Conservation (phyloP, 2,329 filamentous ascomycete genomes). For the Ascochyta fabae region DNA sequence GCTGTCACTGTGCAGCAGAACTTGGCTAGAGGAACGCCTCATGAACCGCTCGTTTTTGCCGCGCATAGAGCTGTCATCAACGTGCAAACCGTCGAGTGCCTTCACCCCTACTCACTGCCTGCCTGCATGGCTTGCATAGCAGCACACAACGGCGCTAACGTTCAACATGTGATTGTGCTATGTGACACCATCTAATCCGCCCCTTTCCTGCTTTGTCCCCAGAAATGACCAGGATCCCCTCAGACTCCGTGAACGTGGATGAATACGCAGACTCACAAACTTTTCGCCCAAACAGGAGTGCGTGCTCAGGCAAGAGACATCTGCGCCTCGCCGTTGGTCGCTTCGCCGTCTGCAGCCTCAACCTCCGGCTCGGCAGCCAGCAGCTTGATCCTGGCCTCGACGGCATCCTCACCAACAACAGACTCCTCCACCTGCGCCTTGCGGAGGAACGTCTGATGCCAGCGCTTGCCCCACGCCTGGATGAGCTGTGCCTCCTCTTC, state of each 20-base stretch:
- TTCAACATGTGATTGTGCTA: neutral
- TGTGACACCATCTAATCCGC: neutral
- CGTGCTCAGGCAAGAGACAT: constrained; percentile 20
- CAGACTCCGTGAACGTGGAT: neutral
- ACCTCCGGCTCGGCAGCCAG: constrained; percentile 40
- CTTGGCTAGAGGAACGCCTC: neutral
- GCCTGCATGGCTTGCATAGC: neutral
- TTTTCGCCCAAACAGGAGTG: neutral
- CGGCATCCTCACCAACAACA: constrained; percentile 63
- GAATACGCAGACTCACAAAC: neutral
- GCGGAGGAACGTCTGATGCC: constrained; percentile 83
- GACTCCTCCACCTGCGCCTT: constrained; percentile 87
- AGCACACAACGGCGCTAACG: neutral
- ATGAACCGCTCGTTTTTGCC: neutral
- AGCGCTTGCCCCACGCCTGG: constrained; percentile 80
- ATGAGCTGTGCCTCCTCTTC: constrained; percentile 65
- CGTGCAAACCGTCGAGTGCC: too few relatives aligned
- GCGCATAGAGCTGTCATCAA: neutral
- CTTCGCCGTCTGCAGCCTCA: constrained; percentile 32
- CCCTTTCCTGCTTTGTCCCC: neutral
- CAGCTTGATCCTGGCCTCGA: constrained; percentile 53
- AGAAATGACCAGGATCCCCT: neutral
- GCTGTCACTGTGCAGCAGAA: constrained; percentile 19
- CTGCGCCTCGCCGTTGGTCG: constrained; percentile 35
- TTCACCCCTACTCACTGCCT: neutral